phyloP scores from a whole-genome alignment of 805 yeast species.

The Wickerhamiella brachini region DNA sequence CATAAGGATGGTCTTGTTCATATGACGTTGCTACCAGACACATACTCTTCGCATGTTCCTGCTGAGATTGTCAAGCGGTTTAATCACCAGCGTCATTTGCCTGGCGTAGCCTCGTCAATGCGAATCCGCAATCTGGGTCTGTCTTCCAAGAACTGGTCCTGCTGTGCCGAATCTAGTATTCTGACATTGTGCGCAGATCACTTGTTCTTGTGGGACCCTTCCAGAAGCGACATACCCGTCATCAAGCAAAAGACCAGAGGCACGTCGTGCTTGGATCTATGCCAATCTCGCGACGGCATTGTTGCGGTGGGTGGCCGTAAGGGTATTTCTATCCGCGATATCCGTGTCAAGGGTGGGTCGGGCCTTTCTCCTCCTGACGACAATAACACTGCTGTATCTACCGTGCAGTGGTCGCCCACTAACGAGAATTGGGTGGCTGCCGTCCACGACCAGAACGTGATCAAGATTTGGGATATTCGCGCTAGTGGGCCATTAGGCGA shows the following conservation, averaged over 20 bases:
- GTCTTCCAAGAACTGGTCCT: slow-evolving; percentile 32
- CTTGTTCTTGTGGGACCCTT: slow-evolving; percentile 62
- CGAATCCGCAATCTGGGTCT: slow-evolving; percentile 27
- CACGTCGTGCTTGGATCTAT: slow-evolving; percentile 34
- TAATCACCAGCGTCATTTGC: slow-evolving; percentile 59
- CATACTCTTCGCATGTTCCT: slow-evolving; percentile 28
- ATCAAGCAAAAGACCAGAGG: slow-evolving; percentile 40
- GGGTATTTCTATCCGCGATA: slow-evolving; percentile 64
- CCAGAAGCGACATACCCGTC: slow-evolving; percentile 46
- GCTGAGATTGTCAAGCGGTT: slow-evolving; percentile 71
- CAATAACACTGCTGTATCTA: slow-evolving; percentile 26
- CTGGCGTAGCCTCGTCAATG: slow-evolving; percentile 16
- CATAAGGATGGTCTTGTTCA: slow-evolving; percentile 66
- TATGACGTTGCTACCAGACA: slow-evolving; percentile 52
- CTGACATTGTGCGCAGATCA: slow-evolving; percentile 54
- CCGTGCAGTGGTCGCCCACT: slow-evolving; percentile 49
- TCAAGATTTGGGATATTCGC: slow-evolving; percentile 67
- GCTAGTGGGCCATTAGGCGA: slow-evolving; percentile 38
- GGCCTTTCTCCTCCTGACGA: slow-evolving; percentile 32
- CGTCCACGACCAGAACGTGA: slow-evolving; percentile 37
- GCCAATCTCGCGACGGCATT: slow-evolving; percentile 35
- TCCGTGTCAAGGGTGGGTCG: slow-evolving; percentile 37
- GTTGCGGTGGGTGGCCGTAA: slow-evolving; percentile 46
- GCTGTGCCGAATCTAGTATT: slow-evolving; percentile 33
- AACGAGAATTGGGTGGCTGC: slow-evolving; percentile 53